Conservation (phyloP, 1,139 yeast species). For the Kodamaea sp. region DNA sequence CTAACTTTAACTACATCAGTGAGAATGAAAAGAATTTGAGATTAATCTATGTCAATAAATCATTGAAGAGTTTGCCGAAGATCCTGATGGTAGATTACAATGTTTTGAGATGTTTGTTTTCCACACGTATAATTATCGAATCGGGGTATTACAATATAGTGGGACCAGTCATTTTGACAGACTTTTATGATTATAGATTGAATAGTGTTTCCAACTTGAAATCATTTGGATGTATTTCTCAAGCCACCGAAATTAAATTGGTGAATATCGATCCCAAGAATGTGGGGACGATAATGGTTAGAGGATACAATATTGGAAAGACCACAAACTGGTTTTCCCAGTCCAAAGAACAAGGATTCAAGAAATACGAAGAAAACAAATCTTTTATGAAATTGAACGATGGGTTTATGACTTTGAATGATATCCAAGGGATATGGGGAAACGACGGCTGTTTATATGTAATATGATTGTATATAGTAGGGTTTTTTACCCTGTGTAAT, state of each 20-base stretch:
- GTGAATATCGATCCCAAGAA: constrained; percentile 30
- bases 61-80: constrained; percentile 14
- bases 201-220: constrained; percentile 16
- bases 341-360: constrained; percentile 6
- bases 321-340: constrained; percentile 22
- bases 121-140: constrained; percentile 56
- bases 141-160: constrained; percentile 45
- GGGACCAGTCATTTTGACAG: constrained; percentile 63
- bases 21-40: constrained; percentile 26
- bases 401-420: constrained; percentile 60
- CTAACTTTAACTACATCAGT: constrained; percentile 15
- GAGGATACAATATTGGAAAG: constrained; percentile 72
- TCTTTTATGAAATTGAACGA: constrained; percentile 43
- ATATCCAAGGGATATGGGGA: constrained; percentile 60
- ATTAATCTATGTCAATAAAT: constrained; percentile 40
- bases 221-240: constrained; percentile 49
- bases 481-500: too few species aligned
- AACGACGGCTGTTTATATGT: constrained; percentile 72
- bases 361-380: constrained; percentile 21
- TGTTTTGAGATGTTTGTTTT: constrained; percentile 45
- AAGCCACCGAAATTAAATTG: constrained; percentile 52
- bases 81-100: constrained; percentile 38
- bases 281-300: constrained; percentile 53
- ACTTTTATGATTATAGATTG: constrained; percentile 62
- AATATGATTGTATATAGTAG: constrained; percentile 12